Percentiles rank a stretch among this genome's conserved stretches.
phyloP scores from a whole-genome alignment of 1,284 basidiomycete species.

The Earliella scabrosa region DNA sequence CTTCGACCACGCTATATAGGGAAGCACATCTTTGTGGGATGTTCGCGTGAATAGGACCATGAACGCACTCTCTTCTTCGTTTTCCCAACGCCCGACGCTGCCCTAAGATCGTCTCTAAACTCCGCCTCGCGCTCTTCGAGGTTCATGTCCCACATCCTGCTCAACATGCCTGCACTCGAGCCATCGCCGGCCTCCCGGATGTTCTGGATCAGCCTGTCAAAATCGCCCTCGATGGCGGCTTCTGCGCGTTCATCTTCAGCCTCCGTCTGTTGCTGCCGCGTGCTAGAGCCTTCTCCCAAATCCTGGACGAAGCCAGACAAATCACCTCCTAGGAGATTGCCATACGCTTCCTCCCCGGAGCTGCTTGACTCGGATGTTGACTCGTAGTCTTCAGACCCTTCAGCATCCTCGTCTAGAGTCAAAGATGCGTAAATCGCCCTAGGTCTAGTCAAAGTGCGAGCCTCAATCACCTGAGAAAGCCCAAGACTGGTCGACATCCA shows the following conservation, averaged over 20 bases:
- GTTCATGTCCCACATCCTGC: conserved; percentile 71
- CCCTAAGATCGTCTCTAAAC: conserved; percentile 72
- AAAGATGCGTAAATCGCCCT: neutral
- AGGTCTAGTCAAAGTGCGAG: neutral
- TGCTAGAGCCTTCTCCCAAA: neutral
- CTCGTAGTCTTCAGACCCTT: conserved; percentile 15
- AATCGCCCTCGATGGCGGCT: conserved; percentile 38
- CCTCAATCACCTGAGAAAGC: neutral
- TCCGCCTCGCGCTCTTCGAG: conserved; percentile 67
- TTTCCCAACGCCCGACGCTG: conserved; percentile 69
- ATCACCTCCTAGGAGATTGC: neutral
- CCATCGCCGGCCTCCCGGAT: conserved; percentile 59
- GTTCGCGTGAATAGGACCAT: neutral
- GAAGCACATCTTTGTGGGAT: neutral
- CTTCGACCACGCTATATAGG: conserved; percentile 41
- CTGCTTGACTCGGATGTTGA: conserved; percentile 10
- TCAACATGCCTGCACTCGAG: conserved; percentile 49
- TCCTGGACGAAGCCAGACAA: neutral
- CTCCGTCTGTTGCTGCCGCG: neutral
- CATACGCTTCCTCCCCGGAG: neutral
- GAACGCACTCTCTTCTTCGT: conserved; percentile 49
- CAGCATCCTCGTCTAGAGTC: conserved; percentile 15
- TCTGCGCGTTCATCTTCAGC: conserved; percentile 27
- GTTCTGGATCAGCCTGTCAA: conserved; percentile 59
- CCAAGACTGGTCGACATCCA: neutral